Evolutionary conservation across 768 basidiomycete species (phyloP).

Genomic region (Suillus fuscotomentosus): DNA sequence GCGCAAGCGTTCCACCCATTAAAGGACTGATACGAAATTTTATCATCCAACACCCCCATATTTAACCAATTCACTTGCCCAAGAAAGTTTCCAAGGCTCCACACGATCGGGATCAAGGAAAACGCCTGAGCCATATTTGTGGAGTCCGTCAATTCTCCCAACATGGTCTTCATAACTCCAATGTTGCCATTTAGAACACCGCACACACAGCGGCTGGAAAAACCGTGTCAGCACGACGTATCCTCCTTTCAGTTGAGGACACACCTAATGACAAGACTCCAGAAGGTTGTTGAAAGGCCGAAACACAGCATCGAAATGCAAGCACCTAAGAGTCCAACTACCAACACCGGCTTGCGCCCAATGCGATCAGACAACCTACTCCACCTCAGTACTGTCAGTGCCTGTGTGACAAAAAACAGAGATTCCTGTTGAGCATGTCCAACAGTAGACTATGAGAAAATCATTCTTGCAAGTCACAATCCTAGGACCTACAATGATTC

Average conservation of each 20-base stretch:
- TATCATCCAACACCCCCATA: not conserved
- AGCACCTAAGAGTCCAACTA: constrained; percentile 52
- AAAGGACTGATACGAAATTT: constrained; percentile 49
- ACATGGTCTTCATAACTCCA: constrained; percentile 68
- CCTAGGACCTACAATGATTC: constrained; percentile 44
- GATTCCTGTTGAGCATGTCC: constrained; percentile 44
- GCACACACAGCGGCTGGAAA: constrained; percentile 31
- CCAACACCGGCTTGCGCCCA: constrained; percentile 59
- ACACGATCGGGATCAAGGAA: constrained; percentile 27
- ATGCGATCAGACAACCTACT: constrained; percentile 57
- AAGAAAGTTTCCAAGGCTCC: constrained; percentile 29
- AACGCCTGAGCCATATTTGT: constrained; percentile 35
- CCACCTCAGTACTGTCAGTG: constrained; percentile 60
- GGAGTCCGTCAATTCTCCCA: constrained; percentile 57
- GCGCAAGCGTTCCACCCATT: constrained; percentile 55
- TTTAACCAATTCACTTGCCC: constrained; percentile 24
- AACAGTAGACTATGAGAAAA: not conserved
- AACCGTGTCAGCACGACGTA: not conserved
- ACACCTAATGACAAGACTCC: constrained; percentile 55
- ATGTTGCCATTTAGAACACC: constrained; percentile 38
- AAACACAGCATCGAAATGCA: constrained; percentile 55
- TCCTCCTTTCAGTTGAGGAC: not conserved
- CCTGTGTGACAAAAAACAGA: constrained; percentile 58
- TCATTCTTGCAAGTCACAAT: not conserved
- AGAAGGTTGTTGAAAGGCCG: constrained; percentile 59